Evolutionary conservation across 73 alveolate species (phyloP), one percentile per base, ranked within the genome.

Genomic region (Stentor roeselii): DNA sequence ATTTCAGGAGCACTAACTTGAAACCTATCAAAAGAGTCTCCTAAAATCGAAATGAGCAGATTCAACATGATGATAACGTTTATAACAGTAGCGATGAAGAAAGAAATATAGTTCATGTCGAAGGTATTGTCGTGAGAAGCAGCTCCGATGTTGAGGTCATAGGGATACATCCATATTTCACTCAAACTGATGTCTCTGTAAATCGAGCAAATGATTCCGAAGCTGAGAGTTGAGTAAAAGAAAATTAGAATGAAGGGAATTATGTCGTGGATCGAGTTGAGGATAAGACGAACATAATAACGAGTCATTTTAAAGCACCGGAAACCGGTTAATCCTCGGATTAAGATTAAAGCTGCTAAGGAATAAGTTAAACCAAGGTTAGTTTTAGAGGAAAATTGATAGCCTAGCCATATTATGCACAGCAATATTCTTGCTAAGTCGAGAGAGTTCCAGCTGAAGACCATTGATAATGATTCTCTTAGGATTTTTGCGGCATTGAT

Each of bases 41-140:
- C 80, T 1, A 67, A 32, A 67, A 67, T 34, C 34, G 80, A 67
- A 67, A 67, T 67, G 2, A 67, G 80, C 3, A 67, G 41, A 67
- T 67, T 67, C 67, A 50, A 50, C 67, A 50, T 50, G 21, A 50
- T 50, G 21, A 50, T 50, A 50, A 50, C 67, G 21, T 50, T 50
- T 11, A 50, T 50, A 50, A 50, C 21, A 11, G 67, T 11, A 11
- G 67, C 67, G 21, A 6, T 11, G 21, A 50, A 21, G 21, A 50
- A 50, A 6, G 21, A 6, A 50, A 50, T 11, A 50, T 50, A 50
- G 6, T 21, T 21, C 6, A 50, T 6, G 21, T 21, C 21, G 21
- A 50, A 50, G 21, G 6, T 21, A 11, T 50, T 21, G 21, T 6
- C 21, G 21, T 50, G 67, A 50, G 30, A 11, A 21, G 21, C 6